A percentile compares a stretch with the other conserved stretches of the same genome.
phyloP scores from a whole-genome alignment of 2,329 filamentous ascomycete genomes.

The Cordyceps fumosorosea region DNA sequence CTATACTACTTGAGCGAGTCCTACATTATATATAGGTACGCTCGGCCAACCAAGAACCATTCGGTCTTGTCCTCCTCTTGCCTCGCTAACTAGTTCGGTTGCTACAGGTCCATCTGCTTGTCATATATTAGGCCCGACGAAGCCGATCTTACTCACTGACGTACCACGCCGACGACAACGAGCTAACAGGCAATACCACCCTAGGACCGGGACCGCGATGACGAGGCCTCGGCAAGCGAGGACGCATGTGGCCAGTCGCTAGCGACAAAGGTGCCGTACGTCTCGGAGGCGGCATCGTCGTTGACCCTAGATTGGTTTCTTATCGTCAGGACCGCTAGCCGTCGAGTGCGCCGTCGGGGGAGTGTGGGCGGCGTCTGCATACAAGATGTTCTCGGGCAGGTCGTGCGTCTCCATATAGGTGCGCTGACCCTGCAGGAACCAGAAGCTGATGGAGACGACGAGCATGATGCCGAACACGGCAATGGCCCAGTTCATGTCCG shows the following conservation, averaged over 20 bases:
- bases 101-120: background rate
- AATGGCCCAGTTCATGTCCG: conserved; percentile 54
- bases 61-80: background rate
- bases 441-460: conserved; percentile 42
- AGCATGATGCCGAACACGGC: conserved; percentile 51
- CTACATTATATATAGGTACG: too few species aligned
- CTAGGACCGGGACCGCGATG: background rate
- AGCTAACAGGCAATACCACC: background rate
- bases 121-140: background rate
- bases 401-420: conserved; percentile 21
- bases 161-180: background rate
- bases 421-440: conserved; percentile 40
- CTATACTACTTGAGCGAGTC: background rate
- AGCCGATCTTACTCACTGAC: background rate
- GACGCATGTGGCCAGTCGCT: background rate
- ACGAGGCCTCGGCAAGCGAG: background rate
- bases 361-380: conserved; percentile 4
- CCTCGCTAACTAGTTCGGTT: background rate
- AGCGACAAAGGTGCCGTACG: conserved; percentile 6
- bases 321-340: conserved; percentile 6
- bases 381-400: conserved; percentile 16
- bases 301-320: conserved; percentile 10
- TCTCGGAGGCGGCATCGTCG: background rate
- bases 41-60: background rate
- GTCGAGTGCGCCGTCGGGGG: background rate